A percentile compares a stretch with the other conserved stretches of the same genome.
These are phyloP conservation scores for Elongisporangium senticosum DNA, from an alignment of 352 stramenopile species.

Conservation along the genomic window DNA sequence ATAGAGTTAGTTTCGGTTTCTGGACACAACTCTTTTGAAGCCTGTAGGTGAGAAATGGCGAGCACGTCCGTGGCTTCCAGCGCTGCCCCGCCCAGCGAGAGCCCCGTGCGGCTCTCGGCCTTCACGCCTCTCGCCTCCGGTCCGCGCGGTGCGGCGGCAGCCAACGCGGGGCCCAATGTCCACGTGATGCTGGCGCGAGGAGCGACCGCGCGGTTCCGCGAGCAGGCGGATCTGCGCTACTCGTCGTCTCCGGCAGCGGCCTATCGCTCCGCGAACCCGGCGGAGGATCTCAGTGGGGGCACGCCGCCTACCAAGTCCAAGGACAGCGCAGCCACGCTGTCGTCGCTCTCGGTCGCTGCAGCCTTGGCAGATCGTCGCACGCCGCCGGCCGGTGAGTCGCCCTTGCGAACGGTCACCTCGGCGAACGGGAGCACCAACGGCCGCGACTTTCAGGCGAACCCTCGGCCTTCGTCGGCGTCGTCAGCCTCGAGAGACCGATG, in stretches of 20 bases:
- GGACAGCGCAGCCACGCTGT: background rate
- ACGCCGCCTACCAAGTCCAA: background rate
- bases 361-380: background rate
- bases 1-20: background rate
- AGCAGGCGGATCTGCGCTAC: background rate
- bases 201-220: background rate
- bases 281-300: background rate
- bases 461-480: background rate
- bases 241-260: background rate
- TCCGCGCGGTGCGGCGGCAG: too few relatives aligned
- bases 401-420: background rate
- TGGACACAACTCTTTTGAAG: background rate
- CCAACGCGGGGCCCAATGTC: background rate
- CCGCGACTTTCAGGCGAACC: background rate
- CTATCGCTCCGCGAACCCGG: background rate
- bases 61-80: background rate
- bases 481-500: background rate
- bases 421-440: constrained; percentile 2
- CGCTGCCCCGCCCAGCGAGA: background rate
- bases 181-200: background rate
- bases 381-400: background rate
- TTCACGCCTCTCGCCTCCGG: background rate
- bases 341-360: background rate
- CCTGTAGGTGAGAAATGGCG: background rate
- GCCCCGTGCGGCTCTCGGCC: background rate